Base-by-base conservation (phyloP, 352 stramenopile genomes). In the Phytophthora capsici region DNA sequence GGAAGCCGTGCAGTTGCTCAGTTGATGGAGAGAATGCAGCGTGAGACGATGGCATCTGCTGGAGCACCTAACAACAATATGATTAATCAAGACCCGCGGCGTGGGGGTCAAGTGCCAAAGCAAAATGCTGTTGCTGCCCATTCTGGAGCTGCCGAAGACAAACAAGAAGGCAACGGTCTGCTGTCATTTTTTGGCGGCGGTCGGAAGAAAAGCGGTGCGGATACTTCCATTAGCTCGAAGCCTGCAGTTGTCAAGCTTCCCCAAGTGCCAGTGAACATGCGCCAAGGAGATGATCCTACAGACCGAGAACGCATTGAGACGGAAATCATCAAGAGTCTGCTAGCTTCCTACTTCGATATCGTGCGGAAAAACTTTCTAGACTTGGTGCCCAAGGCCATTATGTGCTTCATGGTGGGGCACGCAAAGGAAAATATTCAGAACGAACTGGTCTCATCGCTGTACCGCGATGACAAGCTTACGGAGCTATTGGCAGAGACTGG, bases 351-450 rank as follows among this genome's bases (percentile, higher is more conserved):
- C 84, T 99, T 99, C 64, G 96, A 98, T 69, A 99, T 99, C 66
- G 97, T 99, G 44, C 85, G 95, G 47, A 99, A 99, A 86, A 99
- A 98, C 76, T 99, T 99, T 75, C 87, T 99, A 68, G 98, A 99
- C 71, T 84, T 99, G 68, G 97, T 99, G 37, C 98, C 98, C 5
- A 99, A 99, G 81, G 96, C 97, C n/a, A 99, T 99, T 71, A 99
- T 99, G 96, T 97, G 95, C 83, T 99, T 99, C 70, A 94, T 99
- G 89, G 89, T 98, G 23, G 89, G 88, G 22, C 69, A 95, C 71
- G 86, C 97, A 32, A 98, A 98, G 74, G 95, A 99, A 68, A 97
- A 98, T 43, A 88, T 99, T 57, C 97, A 99, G 77, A 99, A 99
- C 78, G 96, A 99, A 74, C 81, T 99, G 28, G 95, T 99, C 16